A percentile compares a stretch with the other conserved stretches of the same genome.
Evolutionary conservation across 2,329 filamentous ascomycete species (phyloP).

Genomic region (Nemania bipapillata): DNA sequence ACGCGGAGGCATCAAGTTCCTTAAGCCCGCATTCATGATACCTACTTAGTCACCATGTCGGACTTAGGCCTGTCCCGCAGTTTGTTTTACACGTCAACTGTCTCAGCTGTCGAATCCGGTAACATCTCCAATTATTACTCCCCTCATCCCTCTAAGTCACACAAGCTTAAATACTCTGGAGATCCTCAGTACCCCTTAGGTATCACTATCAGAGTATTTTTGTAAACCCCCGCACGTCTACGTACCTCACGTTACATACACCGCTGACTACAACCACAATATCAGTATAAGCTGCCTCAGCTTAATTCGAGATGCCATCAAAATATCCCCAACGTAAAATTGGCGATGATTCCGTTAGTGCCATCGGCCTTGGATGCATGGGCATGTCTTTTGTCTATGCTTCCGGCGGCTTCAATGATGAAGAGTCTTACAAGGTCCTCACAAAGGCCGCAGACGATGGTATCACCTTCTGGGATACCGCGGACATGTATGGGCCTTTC

Average conservation of each 20-base stretch:
- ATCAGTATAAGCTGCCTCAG: neutral
- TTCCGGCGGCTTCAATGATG: constrained; percentile 47
- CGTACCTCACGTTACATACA: neutral
- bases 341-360: constrained; percentile 55
- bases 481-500: constrained; percentile 51
- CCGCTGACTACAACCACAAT: neutral
- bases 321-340: constrained; percentile 56
- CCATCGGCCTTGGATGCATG: constrained; percentile 62
- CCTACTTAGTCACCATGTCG: constrained; percentile 1
- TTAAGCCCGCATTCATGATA: neutral
- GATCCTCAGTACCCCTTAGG: neutral
- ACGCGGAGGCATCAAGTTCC: neutral
- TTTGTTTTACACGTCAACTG: neutral
- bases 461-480: constrained; percentile 49
- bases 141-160: neutral
- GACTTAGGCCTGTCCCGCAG: constrained; percentile 30
- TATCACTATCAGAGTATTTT: neutral
- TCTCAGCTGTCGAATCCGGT: neutral
- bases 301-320: constrained; percentile 39
- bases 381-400: constrained; percentile 53
- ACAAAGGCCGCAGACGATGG: constrained; percentile 45
- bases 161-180: neutral
- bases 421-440: constrained; percentile 45
- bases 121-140: neutral
- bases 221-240: neutral